Evolutionary conservation across 805 yeast species (phyloP).

Genomic region (Saccharomycopsis oosterbeekiorum): DNA sequence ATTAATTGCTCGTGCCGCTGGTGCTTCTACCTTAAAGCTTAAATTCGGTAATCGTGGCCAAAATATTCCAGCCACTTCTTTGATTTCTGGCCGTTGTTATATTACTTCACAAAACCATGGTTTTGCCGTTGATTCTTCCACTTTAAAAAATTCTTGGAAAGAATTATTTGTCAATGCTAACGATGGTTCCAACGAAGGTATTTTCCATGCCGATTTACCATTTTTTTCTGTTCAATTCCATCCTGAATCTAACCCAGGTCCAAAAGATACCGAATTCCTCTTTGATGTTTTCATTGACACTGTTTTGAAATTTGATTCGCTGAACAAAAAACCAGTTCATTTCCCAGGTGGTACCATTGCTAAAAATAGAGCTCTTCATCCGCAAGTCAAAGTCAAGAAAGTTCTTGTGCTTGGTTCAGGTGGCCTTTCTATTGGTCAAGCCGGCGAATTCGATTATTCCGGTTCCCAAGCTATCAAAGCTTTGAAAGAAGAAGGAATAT

Average conservation of each 20-base stretch:
- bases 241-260: slow-evolving; percentile 99
- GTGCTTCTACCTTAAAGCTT: slow-evolving; percentile 85
- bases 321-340: slow-evolving; percentile 54
- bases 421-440: slow-evolving; percentile 97
- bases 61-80: slow-evolving; percentile 90
- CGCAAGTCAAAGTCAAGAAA: slow-evolving; percentile 79
- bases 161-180: slow-evolving; percentile 92
- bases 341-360: slow-evolving; percentile 85
- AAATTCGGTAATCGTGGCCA: slow-evolving; percentile 99
- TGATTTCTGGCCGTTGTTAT: slow-evolving; percentile 89
- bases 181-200: slow-evolving; percentile 98
- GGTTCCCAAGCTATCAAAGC: slow-evolving; percentile 99
- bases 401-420: slow-evolving; percentile 95
- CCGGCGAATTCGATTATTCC: slow-evolving; percentile 98
- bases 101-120: slow-evolving; percentile 99
- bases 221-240: slow-evolving; percentile 97
- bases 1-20: slow-evolving; percentile 87
- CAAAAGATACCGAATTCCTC: slow-evolving; percentile 95
- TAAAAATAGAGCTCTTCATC: slow-evolving; percentile 68
- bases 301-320: slow-evolving; percentile 53
- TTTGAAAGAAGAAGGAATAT: slow-evolving; percentile 93
- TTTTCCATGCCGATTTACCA: slow-evolving; percentile 79
- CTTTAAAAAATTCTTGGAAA: slow-evolving; percentile 77
- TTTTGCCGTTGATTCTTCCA: slow-evolving; percentile 80
- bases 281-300: slow-evolving; percentile 87